Evolutionary conservation across 1,284 basidiomycete species (phyloP).

Genomic region (Coriolopsis trogii): DNA sequence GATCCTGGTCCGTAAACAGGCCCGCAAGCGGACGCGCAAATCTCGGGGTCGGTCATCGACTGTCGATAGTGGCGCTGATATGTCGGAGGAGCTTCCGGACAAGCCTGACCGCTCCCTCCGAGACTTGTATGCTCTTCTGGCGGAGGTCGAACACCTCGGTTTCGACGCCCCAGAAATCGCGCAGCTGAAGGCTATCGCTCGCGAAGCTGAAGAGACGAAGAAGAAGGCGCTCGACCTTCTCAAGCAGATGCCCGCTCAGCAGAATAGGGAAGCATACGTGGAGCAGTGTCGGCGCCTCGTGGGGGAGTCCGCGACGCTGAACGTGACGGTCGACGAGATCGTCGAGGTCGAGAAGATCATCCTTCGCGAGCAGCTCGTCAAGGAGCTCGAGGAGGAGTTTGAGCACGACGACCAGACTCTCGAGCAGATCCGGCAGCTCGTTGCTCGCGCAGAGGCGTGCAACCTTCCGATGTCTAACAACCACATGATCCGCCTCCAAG

Average conservation of each 20-base stretch:
- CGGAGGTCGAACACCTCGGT: constrained; percentile 73
- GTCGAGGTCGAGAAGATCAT: constrained; percentile 78
- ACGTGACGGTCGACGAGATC: constrained; percentile 78
- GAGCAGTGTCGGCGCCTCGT: constrained; percentile 73
- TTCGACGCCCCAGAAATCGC: constrained; percentile 80
- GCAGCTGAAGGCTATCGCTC: constrained; percentile 56
- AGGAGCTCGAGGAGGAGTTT: constrained; percentile 68
- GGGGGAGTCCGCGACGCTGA: constrained; percentile 69
- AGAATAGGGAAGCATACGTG: constrained; percentile 60
- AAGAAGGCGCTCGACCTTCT: constrained; percentile 57
- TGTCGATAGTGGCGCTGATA: constrained; percentile 41
- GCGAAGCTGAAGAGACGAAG: constrained; percentile 69
- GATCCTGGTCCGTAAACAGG: constrained; percentile 72
- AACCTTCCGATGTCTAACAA: constrained; percentile 64
- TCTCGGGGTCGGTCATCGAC: constrained; percentile 56
- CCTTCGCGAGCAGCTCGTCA: constrained; percentile 67
- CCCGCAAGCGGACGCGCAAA: constrained; percentile 69
- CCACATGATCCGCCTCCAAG: constrained; percentile 59
- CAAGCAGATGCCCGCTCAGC: constrained; percentile 31
- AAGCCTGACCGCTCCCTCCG: constrained; percentile 67
- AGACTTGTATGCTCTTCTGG: constrained; percentile 69
- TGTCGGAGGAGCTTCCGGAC: constrained; percentile 49
- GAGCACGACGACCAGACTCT: constrained; percentile 63
- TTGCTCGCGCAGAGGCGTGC: constrained; percentile 69
- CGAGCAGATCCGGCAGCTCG: constrained; percentile 69